Evolutionary conservation across 1,139 yeast genomes (phyloP).

Genomic region (Waltiozyma sp.): DNA sequence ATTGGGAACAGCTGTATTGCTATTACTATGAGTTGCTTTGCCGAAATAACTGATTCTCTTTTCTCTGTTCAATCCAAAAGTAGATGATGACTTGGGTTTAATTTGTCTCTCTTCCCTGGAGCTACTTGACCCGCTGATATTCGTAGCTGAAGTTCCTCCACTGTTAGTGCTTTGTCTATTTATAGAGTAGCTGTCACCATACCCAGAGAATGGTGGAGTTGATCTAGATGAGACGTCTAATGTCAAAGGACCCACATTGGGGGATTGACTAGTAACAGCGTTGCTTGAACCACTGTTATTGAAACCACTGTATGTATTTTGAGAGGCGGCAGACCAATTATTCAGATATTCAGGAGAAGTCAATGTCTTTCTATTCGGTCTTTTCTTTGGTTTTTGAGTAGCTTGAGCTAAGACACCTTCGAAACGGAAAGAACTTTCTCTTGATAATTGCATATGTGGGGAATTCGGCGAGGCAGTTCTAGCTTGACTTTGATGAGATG

Average conservation of each 20-base stretch:
- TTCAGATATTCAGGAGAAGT: conserved; percentile 11
- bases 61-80: conserved; percentile 14
- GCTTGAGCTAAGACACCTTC: conserved; percentile 25
- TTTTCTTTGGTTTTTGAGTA: conserved; percentile 8
- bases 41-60: conserved; percentile 3
- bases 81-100: conserved; percentile 13
- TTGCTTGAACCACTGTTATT: background rate
- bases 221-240: background rate
- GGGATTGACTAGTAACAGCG: background rate
- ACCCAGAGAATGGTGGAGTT: background rate
- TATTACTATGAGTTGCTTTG: background rate
- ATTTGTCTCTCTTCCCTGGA: conserved; percentile 2
- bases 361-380: conserved; percentile 10
- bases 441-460: conserved; percentile 14
- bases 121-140: conserved; percentile 1
- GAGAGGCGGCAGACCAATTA: conserved; percentile 8
- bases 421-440: conserved; percentile 26
- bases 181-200: background rate
- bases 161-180: conserved; percentile 1
- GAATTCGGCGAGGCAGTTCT: conserved; percentile 13
- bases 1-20: background rate
- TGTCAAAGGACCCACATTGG: background rate
- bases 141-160: conserved; percentile 2
- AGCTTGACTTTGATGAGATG: conserved; percentile 6
- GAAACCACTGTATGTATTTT: background rate